Percentiles rank a stretch among this genome's conserved stretches.
phyloP scores from a whole-genome alignment of 805 yeast species.

The Ogataea philodendri region DNA sequence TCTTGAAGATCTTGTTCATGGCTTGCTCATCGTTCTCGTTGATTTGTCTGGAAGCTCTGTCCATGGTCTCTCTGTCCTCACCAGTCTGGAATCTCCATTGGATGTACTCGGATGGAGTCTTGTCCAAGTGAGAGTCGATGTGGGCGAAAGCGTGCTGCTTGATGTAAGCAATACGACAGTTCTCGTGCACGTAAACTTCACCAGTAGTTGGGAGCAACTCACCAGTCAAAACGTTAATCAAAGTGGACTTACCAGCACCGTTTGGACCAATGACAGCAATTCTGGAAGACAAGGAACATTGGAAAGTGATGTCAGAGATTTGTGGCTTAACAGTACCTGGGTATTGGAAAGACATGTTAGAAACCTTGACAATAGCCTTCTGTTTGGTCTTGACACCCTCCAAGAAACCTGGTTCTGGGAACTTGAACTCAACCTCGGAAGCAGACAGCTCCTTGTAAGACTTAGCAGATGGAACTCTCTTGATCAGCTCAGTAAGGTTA shows the following conservation, averaged over 20 bases:
- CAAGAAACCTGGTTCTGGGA: constrained; percentile 99
- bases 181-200: constrained; percentile 99
- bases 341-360: constrained; percentile 98
- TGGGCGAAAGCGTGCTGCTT: constrained; percentile 99
- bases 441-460: constrained; percentile 99
- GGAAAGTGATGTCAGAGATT: constrained; percentile 88
- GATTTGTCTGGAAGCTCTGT: constrained; percentile 98
- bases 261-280: constrained; percentile 99
- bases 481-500: constrained; percentile 97
- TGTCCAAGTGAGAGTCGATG: constrained; percentile 97
- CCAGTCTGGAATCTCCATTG: constrained; percentile 99
- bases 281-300: constrained; percentile 98
- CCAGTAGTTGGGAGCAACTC: constrained; percentile 97
- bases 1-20: constrained; percentile 99
- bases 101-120: constrained; percentile 99
- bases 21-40: constrained; percentile 95
- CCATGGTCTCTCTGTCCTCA: constrained; percentile 99
- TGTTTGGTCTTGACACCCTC: constrained; percentile 99
- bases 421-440: constrained; percentile 91
- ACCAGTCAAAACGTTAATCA: constrained; percentile 98
- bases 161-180: constrained; percentile 99
- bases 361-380: constrained; percentile 98
- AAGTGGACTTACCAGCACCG: constrained; percentile 99
- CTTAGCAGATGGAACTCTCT: constrained; percentile 98
- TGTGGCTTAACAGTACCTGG: constrained; percentile 99